Evolutionary conservation across 2,329 filamentous ascomycete genomes (phyloP).

Genomic region (Colletotrichum camelliae): DNA sequence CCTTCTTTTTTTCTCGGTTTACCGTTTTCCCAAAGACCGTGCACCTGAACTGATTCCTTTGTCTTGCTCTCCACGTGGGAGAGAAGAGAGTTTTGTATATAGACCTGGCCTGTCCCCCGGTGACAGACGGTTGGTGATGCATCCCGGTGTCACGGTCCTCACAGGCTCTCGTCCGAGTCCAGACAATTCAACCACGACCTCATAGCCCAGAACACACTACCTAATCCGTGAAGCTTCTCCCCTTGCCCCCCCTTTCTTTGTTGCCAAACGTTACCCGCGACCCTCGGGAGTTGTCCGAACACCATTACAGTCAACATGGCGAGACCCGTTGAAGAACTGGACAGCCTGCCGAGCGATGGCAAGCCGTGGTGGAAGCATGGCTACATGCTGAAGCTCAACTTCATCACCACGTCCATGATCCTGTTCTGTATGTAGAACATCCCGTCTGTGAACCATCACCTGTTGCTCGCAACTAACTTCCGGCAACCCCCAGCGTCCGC

Average conservation of each 20-base stretch:
- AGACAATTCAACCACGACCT: not conserved
- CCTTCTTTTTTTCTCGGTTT: not conserved
- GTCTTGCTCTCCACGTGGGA: not conserved
- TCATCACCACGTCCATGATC: constrained; percentile 38
- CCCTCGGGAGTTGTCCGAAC: not conserved
- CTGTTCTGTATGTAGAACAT: constrained; percentile 24
- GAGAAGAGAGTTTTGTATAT: not conserved
- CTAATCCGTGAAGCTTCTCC: not conserved
- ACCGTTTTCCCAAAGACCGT: not conserved
- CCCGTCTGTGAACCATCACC: fast-evolving
- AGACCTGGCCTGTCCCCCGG: not conserved
- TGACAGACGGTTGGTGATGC: not conserved
- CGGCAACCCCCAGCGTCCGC: constrained; percentile 32
- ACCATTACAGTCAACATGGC: not conserved
- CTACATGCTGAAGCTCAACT: constrained; percentile 48
- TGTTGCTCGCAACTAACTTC: not conserved
- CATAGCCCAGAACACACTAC: no score
- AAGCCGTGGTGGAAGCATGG: constrained; percentile 46
- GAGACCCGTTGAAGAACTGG: constrained; percentile 4
- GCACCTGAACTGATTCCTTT: not conserved
- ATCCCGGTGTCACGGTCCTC: not conserved
- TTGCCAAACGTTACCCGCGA: not conserved
- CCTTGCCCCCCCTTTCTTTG: not conserved
- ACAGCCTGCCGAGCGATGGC: constrained; percentile 42
- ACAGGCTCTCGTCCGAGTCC: constrained; percentile 1